Evolutionary conservation across 2,329 filamentous ascomycete species (phyloP).

Genomic region (Rhinocladiella mackenziei): DNA sequence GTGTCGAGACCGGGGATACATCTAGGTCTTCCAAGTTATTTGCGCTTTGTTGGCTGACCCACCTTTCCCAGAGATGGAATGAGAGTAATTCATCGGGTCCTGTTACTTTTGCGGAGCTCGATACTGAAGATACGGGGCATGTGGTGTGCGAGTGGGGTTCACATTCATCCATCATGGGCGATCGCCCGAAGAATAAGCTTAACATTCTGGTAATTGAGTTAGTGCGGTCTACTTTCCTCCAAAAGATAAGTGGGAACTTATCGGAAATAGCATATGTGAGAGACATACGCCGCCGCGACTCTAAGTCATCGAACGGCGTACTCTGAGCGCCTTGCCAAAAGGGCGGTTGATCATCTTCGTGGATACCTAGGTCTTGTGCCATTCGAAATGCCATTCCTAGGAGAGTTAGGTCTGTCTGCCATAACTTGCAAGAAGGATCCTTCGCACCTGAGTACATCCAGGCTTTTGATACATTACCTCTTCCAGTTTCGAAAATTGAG

Average conservation of each 20-base stretch:
- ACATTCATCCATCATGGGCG: neutral
- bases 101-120: neutral
- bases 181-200: conserved; percentile 6
- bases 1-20: neutral
- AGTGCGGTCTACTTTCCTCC: conserved; percentile 6
- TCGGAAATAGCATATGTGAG: conserved; percentile 13
- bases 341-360: conserved; percentile 1
- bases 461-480: conserved; percentile 6
- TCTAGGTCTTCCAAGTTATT: neutral
- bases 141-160: neutral
- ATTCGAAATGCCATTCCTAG: conserved; percentile 8
- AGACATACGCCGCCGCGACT: conserved; percentile 15
- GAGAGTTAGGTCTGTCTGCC: neutral
- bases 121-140: neutral
- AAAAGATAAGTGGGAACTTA: conserved; percentile 9
- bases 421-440: neutral
- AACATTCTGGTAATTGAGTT: conserved; percentile 9
- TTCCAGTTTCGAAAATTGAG: conserved; percentile 5
- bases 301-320: conserved; percentile 8
- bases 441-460: conserved; percentile 13
- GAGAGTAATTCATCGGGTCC: neutral
- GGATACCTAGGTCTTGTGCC: conserved; percentile 10
- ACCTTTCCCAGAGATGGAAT: neutral
- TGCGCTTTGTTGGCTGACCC: neutral
- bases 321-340: conserved; percentile 3